Evolutionary conservation across 2,329 filamentous ascomycete genomes (phyloP).

Genomic region (Penicillium griseofulvum): DNA sequence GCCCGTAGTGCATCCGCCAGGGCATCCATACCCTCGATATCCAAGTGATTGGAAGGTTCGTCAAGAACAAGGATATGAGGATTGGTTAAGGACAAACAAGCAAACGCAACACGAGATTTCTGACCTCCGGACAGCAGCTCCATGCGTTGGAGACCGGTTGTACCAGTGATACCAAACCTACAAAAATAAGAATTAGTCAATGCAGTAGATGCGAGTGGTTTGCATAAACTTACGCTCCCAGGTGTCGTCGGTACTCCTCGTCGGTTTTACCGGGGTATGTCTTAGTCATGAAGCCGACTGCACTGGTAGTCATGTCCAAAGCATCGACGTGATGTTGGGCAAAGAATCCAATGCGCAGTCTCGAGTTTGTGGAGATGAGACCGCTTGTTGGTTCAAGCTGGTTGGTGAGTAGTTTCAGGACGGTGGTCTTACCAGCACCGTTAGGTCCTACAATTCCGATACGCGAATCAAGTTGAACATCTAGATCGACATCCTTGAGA

Average conservation of each 20-base stretch:
- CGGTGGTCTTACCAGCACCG: slow-evolving; percentile 96
- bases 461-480: slow-evolving; percentile 95
- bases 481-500: slow-evolving; percentile 82
- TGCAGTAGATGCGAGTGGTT: background rate
- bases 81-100: slow-evolving; percentile 89
- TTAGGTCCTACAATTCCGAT: slow-evolving; percentile 99
- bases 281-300: slow-evolving; percentile 95
- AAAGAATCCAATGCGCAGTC: slow-evolving; percentile 91
- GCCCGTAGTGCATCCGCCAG: slow-evolving; percentile 76
- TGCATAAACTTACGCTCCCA: slow-evolving; percentile 71
- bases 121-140: slow-evolving; percentile 90
- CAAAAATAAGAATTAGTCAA: slow-evolving; percentile 2
- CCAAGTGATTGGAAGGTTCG: slow-evolving; percentile 96
- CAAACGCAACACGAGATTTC: slow-evolving; percentile 96
- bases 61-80: slow-evolving; percentile 97
- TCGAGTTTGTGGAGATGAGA: slow-evolving; percentile 81
- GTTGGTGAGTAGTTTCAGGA: slow-evolving; percentile 95
- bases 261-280: slow-evolving; percentile 86
- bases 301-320: slow-evolving; percentile 80
- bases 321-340: slow-evolving; percentile 98
- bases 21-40: slow-evolving; percentile 99
- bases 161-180: slow-evolving; percentile 75
- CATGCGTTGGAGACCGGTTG: slow-evolving; percentile 96
- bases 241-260: slow-evolving; percentile 92
- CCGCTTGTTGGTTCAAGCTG: slow-evolving; percentile 74